These are phyloP conservation scores for Mortierella sp. DNA, from an alignment of 371 early-diverging fungal genomes.

Conservation along the genomic window DNA sequence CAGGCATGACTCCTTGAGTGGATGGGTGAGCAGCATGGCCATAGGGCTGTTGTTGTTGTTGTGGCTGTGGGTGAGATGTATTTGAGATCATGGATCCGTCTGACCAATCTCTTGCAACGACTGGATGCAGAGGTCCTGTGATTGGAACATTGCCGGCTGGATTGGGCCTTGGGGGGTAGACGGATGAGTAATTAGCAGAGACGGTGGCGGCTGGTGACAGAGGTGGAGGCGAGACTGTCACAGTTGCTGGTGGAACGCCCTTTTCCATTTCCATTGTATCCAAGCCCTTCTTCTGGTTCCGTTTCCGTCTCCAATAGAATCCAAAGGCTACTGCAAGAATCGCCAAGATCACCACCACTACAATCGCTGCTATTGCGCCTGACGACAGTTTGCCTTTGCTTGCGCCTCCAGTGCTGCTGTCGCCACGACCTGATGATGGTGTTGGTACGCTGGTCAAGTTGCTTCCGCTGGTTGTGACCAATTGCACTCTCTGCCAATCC, in stretches of 20 bases:
- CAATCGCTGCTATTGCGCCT: conserved; percentile 10
- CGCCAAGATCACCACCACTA: background rate
- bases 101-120: conserved; percentile 2
- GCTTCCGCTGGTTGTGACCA: background rate
- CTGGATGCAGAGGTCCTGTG: background rate
- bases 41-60: conserved; percentile 4
- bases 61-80: background rate
- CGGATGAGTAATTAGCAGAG: background rate
- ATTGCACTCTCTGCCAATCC: conserved; percentile 17
- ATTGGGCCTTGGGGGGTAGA: too few relatives aligned
- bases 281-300: background rate
- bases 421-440: background rate
- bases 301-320: conserved; percentile 9
- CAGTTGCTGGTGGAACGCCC: background rate
- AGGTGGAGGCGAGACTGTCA: background rate
- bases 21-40: background rate
- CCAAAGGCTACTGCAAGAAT: background rate
- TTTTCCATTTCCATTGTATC: background rate
- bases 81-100: too few relatives aligned
- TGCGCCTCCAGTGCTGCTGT: background rate
- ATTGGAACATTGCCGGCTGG: background rate
- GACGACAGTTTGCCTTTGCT: conserved; percentile 5
- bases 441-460: background rate
- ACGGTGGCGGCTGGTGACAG: background rate
- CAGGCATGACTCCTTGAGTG: background rate